Evolutionary conservation across 2,329 filamentous ascomycete species (phyloP), one percentile per base, ranked within the genome.

Genomic region (Dryadomyces quercus-mongolicae): DNA sequence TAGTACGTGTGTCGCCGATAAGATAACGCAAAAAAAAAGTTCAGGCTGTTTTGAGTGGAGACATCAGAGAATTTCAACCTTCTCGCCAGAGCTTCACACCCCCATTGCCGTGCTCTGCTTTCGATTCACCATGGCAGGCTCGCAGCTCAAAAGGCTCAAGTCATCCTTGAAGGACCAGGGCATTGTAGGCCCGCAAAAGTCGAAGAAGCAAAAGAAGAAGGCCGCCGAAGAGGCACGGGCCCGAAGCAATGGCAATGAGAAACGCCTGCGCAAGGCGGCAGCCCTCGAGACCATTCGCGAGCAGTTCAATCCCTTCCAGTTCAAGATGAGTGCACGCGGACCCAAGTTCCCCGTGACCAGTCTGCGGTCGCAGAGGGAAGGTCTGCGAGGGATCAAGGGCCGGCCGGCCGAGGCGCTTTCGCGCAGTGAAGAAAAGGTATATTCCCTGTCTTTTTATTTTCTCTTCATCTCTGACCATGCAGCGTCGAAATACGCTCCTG

Each of bases 241-340:
- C 58, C 49, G 54, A n/a, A 43, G 55, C 52, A 40, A 40, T 40
- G 81, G 78, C 58, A 73, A 71, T 61, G 84, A 92, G 63, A 87
- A 89, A 69, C 84, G 88, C 57, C 77, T 88, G 25, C 82, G 89
- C 66, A 82, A 86, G 65, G 81, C 85, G 64, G 84, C 82, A 54
- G 88, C 90, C 16, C 76, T 98, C 58, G 83, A 87, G 62, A 82
- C 81, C 55, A 96, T 98, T 66, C 86, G 93, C 65, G 91, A 97
- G 64, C 86, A 91, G 61, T 97, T 97, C 79, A 98, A 98, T 67
- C 93, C 93, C 0, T 98, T 98, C 70, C 93, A 98, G 66, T 81
- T 95, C 67, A 94, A 94, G 70, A 82, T 86, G 56, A 82, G 85
- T 44, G 76, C 84, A 1, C 79, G 85, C 56, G 86, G 84, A 0